These are phyloP conservation scores for Xanthoceras sorbifolium DNA, from an alignment of 345 rosid genomes.

Conservation along the genomic window DNA sequence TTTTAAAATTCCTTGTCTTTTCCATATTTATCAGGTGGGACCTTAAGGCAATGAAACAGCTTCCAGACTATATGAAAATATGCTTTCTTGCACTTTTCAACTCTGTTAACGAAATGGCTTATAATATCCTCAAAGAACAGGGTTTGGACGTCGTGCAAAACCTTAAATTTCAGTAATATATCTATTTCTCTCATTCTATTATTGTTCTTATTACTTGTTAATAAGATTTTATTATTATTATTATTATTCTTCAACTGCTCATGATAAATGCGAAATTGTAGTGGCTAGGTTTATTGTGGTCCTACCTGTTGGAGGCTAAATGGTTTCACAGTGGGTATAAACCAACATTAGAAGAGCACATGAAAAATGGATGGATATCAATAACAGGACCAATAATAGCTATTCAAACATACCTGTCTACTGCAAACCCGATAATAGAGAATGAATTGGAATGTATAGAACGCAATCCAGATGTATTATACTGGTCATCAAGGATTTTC, in stretches of 20 bases:
- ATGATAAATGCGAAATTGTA: not conserved
- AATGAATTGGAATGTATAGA: not conserved
- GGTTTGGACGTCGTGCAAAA: slow-evolving; percentile 15
- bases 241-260: too few species aligned
- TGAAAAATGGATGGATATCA: slow-evolving; percentile 23
- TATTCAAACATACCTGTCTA: not conserved
- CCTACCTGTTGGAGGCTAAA: too few species aligned
- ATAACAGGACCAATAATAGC: not conserved
- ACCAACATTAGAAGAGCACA: slow-evolving; percentile 25
- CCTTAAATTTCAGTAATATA: slow-evolving; percentile 21
- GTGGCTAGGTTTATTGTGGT: too few species aligned
- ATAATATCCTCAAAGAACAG: slow-evolving; percentile 10
- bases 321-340: slow-evolving; percentile 9
- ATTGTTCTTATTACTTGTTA: too few species aligned
- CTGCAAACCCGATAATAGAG: not conserved
- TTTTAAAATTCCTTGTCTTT: not conserved
- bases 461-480: not conserved
- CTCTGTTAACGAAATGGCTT: slow-evolving; percentile 28
- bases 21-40: slow-evolving; percentile 37
- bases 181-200: too few species aligned
- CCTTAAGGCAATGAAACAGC: slow-evolving; percentile 5
- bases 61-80: slow-evolving; percentile 35
- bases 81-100: slow-evolving; percentile 32
- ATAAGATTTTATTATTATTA: too few species aligned
- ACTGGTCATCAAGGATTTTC: not conserved